Base-by-base conservation (phyloP, 192 early-diverging fungal genomes). In the Coemansia sp. region DNA sequence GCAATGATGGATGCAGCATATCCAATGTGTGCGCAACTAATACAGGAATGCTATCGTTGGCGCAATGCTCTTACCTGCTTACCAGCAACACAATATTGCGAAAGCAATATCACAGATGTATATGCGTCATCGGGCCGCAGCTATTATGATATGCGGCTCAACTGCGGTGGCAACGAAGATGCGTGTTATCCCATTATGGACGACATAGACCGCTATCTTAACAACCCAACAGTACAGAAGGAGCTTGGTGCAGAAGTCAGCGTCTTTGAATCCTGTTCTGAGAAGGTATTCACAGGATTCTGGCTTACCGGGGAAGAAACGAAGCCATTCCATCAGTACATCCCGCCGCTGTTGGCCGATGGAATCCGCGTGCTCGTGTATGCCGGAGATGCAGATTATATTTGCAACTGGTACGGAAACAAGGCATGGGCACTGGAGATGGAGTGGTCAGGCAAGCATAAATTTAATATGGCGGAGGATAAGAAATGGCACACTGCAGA, bases 131-230 rank as follows among this genome's bases (percentile, higher is more conserved):
- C 92, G 7, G 92, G 90, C 19, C 82, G 86, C 71, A 97, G 97
- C 78, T 90, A 90, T 51, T 98, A 98, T 82, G 97, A 98, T 77
- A 88, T 98, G 30, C 89, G 97, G 54, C 82, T 84, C 48, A 85
- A 89, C 47, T 97, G 96, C 78, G 89, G 92, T 60, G 82, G 74
- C 9, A 26, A n/a, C 61, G 89, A 87, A 69, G 82, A 85, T 52
- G 86, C 97, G 16, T 98, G 95, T 86, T 98, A 93, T 69, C 86
- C 86, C 18, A 90, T 97, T 58, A 74, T 95, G 60, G 76, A 70
- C 22, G 89, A 87, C 60, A 92, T 98, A 56, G 87, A 93, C 61
- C 58, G 67, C 1, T 98, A 86, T 71, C 81, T 93, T 41, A 96
- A 97, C 85, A 76, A 56, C 12, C 73, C 85, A 14, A 86, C 89